phyloP scores from a whole-genome alignment of 192 early-diverging fungal genomes.

The Linnemannia hyalina region DNA sequence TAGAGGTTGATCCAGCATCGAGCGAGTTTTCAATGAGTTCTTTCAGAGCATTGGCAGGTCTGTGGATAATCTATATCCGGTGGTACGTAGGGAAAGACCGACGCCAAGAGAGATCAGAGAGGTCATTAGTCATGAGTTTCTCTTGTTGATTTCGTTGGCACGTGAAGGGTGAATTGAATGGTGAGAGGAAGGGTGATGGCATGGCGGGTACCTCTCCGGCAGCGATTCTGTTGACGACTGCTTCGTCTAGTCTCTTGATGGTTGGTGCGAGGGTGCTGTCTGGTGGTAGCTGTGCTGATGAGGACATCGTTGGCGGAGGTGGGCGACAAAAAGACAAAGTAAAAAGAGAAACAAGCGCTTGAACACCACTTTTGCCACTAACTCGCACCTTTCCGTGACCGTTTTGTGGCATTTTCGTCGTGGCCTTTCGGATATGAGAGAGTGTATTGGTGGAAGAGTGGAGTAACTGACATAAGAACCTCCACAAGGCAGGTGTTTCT shows the following conservation, averaged over 20 bases:
- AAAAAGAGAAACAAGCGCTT: background rate
- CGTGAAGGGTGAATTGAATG: background rate
- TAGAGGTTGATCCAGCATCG: slow-evolving; percentile 91
- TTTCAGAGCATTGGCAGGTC: slow-evolving; percentile 96
- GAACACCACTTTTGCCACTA: background rate
- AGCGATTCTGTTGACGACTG: slow-evolving; percentile 95
- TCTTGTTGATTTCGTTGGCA: background rate
- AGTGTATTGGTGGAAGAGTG: no score
- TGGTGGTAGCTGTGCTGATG: background rate
- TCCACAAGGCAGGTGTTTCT: no score
- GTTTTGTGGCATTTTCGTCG: background rate
- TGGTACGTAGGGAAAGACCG: background rate
- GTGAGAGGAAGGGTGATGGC: background rate
- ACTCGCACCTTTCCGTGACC: background rate
- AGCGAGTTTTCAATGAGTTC: slow-evolving; percentile 97
- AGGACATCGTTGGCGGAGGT: background rate
- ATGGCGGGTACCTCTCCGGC: slow-evolving; percentile 85
- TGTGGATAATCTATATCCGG: slow-evolving; percentile 84
- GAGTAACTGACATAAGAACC: no score
- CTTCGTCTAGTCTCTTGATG: slow-evolving; percentile 86
- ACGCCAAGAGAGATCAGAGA: background rate
- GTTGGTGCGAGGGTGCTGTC: slow-evolving; percentile 33
- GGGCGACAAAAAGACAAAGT: background rate
- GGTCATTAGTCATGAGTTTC: background rate
- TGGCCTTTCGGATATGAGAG: no score